phyloP scores from a whole-genome alignment of 2,329 filamentous ascomycete species.

The Ambrosiella cleistominuta region DNA sequence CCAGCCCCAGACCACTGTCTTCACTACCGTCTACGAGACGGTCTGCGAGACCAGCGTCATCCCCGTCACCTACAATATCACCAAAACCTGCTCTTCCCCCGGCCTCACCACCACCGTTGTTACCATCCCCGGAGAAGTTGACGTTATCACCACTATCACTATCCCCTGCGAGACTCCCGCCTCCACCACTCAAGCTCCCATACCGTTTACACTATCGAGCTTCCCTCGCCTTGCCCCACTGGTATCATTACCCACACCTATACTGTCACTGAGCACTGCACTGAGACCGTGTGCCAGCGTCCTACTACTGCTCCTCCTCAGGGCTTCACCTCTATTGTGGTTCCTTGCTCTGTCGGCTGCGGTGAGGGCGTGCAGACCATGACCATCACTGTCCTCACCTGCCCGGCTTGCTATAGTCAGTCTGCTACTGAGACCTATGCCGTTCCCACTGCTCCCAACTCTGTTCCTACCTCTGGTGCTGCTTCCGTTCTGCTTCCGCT shows the following conservation, averaged over 20 bases:
- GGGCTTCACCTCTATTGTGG: constrained; percentile 12
- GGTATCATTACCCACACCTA: constrained; percentile 13
- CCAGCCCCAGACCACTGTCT: constrained; percentile 6
- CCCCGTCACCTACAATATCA: constrained; percentile 12
- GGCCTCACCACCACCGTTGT: constrained; percentile 12
- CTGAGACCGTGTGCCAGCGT: constrained; percentile 1
- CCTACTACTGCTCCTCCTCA: constrained; percentile 9
- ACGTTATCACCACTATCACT: constrained; percentile 1
- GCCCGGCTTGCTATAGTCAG: not conserved
- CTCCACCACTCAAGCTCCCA: not conserved
- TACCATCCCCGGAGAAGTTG: constrained; percentile 2
- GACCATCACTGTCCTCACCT: constrained; percentile 1
- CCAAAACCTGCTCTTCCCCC: constrained; percentile 11
- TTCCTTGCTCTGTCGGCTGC: constrained; percentile 6
- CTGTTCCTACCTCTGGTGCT: too few relatives aligned
- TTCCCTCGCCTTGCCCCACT: constrained; percentile 7
- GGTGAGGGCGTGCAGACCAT: constrained; percentile 3
- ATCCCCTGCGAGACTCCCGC: constrained; percentile 6
- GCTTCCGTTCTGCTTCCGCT: not conserved
- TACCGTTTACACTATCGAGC: constrained; percentile 12
- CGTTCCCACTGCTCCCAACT: not conserved
- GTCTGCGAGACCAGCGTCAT: constrained; percentile 10
- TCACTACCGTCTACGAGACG: constrained; percentile 11
- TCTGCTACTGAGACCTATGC: not conserved
- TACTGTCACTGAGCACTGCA: constrained; percentile 12